Evolutionary conservation across 768 basidiomycete species (phyloP).

Genomic region (Leccinum olivaceopallidum): DNA sequence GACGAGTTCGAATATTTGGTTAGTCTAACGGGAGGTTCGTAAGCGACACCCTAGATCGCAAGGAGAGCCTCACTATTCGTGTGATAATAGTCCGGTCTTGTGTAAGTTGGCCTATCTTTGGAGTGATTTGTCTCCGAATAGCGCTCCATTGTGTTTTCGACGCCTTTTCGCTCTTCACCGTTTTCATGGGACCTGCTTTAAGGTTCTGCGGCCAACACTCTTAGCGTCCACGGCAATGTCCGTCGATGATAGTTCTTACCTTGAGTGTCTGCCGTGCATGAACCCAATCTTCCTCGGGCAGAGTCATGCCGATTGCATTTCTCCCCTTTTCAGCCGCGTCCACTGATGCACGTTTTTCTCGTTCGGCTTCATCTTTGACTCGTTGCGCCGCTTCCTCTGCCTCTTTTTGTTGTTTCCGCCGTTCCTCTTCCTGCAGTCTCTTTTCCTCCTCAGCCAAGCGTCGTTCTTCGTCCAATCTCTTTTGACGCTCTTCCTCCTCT

Average conservation of each 20-base stretch:
- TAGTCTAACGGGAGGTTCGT: conserved; percentile 32
- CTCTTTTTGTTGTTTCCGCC: conserved; percentile 37
- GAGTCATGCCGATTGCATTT: conserved; percentile 49
- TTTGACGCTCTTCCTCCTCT: conserved; percentile 48
- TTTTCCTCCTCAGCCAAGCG: conserved; percentile 45
- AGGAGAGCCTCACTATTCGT: conserved; percentile 55
- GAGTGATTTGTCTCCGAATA: conserved; percentile 75
- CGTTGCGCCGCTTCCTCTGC: conserved; percentile 33
- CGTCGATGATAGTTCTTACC: conserved; percentile 38
- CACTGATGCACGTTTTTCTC: conserved; percentile 37
- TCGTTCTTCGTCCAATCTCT: conserved; percentile 50
- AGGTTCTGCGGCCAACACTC: conserved; percentile 43
- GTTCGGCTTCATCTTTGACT: conserved; percentile 35
- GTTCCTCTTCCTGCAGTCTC: conserved; percentile 42
- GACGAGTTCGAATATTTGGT: conserved; percentile 45
- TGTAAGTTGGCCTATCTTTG: conserved; percentile 86
- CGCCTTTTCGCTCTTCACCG: conserved; percentile 58
- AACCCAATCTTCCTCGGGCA: conserved; percentile 65
- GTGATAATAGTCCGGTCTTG: conserved; percentile 61
- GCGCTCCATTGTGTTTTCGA: conserved; percentile 64
- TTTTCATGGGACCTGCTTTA: conserved; percentile 63
- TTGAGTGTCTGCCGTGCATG: conserved; percentile 52
- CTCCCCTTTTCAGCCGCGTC: conserved; percentile 41
- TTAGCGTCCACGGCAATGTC: conserved; percentile 26
- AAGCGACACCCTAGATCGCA: conserved; percentile 13